phyloP scores from a whole-genome alignment of 805 yeast species.

The Saccharomycopsis sp. region DNA sequence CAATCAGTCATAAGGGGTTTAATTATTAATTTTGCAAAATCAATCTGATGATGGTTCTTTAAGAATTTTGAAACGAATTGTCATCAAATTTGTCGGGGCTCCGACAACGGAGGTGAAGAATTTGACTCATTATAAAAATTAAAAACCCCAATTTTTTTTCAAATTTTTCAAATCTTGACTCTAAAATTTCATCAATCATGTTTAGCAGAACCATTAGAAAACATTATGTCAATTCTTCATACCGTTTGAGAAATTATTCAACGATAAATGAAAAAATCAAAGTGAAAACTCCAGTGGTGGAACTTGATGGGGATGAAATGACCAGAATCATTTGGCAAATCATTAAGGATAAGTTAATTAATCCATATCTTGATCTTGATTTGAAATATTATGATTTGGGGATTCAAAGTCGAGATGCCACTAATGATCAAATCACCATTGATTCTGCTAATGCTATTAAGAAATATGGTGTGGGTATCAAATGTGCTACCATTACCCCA shows the following conservation, averaged over 20 bases:
- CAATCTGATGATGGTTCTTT: no score
- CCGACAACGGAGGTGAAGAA: neutral
- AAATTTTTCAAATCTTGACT: no score
- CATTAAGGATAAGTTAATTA: constrained; percentile 76
- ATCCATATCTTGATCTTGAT: constrained; percentile 79
- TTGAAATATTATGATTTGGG: constrained; percentile 88
- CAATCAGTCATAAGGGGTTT: no score
- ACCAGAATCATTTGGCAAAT: constrained; percentile 88
- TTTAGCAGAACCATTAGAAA: no score
- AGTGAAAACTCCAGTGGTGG: constrained; percentile 85
- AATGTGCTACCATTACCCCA: constrained; percentile 98
- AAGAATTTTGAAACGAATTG: no score
- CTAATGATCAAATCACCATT: constrained; percentile 78
- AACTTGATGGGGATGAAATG: constrained; percentile 97
- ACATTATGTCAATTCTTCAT: no score
- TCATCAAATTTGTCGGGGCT: no score
- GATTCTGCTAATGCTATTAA: constrained; percentile 88
- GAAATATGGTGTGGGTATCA: constrained; percentile 86
- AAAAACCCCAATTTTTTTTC: no score
- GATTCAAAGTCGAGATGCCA: constrained; percentile 74
- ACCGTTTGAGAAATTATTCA: no score
- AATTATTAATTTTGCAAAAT: no score
- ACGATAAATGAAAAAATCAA: constrained; percentile 39
- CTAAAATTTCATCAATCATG: no score
- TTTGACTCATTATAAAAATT: no score